phyloP scores from a whole-genome alignment of 176 grass and related monocot genomes.

The Panicum miliaceum region DNA sequence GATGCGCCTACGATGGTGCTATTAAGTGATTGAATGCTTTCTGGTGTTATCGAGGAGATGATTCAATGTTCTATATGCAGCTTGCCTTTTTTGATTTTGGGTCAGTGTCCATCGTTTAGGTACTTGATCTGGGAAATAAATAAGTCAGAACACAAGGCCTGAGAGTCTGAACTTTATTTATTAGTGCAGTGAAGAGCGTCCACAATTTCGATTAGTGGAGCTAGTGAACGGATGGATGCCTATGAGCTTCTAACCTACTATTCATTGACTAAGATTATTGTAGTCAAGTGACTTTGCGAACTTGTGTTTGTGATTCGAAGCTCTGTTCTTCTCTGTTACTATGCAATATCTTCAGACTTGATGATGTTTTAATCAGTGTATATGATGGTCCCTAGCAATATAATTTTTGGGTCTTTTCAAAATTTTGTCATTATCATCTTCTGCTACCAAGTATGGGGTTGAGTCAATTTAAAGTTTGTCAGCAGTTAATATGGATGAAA shows the following conservation, averaged over 20 bases:
- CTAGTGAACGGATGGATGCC: background rate
- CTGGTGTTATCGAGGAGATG: background rate
- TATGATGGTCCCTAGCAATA: conserved; percentile 10
- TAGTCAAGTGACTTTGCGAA: background rate
- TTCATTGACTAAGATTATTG: conserved; percentile 12
- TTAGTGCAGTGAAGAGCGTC: background rate
- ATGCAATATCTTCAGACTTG: conserved; percentile 21
- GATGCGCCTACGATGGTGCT: background rate
- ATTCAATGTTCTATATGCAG: background rate
- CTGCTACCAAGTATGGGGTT: background rate
- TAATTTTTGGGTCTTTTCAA: background rate
- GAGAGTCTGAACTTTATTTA: background rate
- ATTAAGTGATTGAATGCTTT: background rate
- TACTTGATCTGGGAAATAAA: background rate
- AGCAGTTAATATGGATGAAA: background rate
- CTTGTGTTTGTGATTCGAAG: background rate
- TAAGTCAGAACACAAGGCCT: background rate
- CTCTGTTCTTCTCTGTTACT: background rate
- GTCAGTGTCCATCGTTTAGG: background rate
- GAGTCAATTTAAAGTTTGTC: background rate
- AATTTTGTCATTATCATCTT: background rate
- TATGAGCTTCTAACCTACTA: background rate
- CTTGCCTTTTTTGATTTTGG: background rate
- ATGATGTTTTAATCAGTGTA: background rate
- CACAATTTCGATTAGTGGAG: background rate